These are phyloP conservation scores for Fraxinus excelsior DNA, from an alignment of 257 asterid genomes.

Conservation along the genomic window DNA sequence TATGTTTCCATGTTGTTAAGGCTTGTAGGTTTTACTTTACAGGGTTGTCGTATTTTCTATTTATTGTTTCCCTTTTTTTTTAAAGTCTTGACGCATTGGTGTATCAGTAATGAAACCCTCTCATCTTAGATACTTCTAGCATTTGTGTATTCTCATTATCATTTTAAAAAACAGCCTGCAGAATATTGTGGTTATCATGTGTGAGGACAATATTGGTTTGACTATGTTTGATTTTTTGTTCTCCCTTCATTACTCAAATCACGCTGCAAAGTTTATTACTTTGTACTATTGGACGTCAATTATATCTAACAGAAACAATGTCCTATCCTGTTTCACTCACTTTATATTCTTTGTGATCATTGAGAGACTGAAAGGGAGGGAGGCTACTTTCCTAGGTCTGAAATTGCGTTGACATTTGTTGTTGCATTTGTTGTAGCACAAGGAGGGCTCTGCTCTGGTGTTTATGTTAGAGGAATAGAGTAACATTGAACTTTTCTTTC, in stretches of 20 bases:
- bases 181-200: conserved; percentile 3
- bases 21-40: conserved; percentile 15
- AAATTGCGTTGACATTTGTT: not conserved
- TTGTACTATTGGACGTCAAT: not conserved
- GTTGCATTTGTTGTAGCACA: not conserved
- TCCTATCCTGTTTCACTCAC: not conserved
- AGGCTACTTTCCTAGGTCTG: not conserved
- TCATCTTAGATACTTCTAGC: not conserved
- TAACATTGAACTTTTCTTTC: not conserved
- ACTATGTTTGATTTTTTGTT: not conserved
- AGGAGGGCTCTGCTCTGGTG: not conserved
- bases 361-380: conserved; percentile 4
- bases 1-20: conserved; percentile 6
- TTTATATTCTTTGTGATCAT: not conserved
- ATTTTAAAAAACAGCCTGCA: not conserved
- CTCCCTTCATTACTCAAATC: not conserved
- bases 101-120: not conserved
- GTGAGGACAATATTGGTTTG: not conserved
- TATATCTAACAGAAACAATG: not conserved
- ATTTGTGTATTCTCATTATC: conserved; percentile 2
- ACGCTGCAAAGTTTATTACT: not conserved
- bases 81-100: not conserved
- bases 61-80: not conserved
- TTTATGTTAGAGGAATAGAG: not conserved
- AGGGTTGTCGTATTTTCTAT: not conserved